These are phyloP conservation scores for Aphanomyces stellatus DNA, from an alignment of 352 stramenopile species.

Conservation along the genomic window DNA sequence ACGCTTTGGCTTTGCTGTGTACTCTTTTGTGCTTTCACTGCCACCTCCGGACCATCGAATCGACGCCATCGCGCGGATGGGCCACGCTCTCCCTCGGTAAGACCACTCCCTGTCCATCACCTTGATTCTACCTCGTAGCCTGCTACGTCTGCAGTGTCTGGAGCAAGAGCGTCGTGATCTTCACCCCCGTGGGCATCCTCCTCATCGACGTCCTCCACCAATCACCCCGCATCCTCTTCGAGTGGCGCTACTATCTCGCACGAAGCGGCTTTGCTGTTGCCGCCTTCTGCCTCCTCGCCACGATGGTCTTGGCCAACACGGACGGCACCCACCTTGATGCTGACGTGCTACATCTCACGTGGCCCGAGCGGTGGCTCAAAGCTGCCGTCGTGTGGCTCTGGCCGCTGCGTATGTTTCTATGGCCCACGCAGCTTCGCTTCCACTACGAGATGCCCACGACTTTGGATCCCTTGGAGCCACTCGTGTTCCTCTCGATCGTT, in stretches of 20 bases:
- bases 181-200: constrained; percentile 32
- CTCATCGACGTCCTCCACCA: constrained; percentile 26
- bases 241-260: constrained; percentile 19
- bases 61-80: not conserved
- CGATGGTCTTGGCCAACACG: constrained; percentile 42
- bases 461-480: constrained; percentile 16
- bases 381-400: constrained; percentile 29
- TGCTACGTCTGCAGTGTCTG: constrained; percentile 35
- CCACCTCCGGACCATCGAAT: constrained; percentile 17
- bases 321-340: constrained; percentile 29
- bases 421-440: constrained; percentile 36
- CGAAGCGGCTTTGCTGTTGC: constrained; percentile 26
- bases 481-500: not conserved
- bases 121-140: constrained; percentile 13
- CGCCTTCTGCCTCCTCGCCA: constrained; percentile 25
- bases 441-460: constrained; percentile 45
- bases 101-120: too few species aligned
- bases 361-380: constrained; percentile 41
- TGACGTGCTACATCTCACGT: constrained; percentile 34
- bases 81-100: not conserved
- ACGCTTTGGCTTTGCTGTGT: constrained; percentile 47
- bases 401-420: constrained; percentile 32
- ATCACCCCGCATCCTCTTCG: constrained; percentile 20
- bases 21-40: constrained; percentile 32
- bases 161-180: constrained; percentile 48